These are phyloP conservation scores for Colletotrichum lentis DNA, from an alignment of 2,329 filamentous ascomycete genomes.

Conservation along the genomic window DNA sequence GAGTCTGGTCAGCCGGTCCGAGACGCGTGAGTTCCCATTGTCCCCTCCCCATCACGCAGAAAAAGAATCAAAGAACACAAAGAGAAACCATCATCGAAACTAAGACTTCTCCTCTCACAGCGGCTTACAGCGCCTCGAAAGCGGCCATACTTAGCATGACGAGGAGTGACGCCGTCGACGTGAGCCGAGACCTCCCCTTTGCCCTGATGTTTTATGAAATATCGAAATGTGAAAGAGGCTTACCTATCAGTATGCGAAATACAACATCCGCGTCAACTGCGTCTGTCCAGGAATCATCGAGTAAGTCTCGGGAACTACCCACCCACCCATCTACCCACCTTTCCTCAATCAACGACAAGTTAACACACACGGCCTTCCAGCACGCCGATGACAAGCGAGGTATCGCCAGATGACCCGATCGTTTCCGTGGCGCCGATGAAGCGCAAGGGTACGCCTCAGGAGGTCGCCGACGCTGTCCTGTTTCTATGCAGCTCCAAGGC, in stretches of 20 bases:
- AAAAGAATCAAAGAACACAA: too few species aligned
- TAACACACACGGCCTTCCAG: slow-evolving; percentile 26
- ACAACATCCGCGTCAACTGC: slow-evolving; percentile 56
- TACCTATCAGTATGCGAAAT: slow-evolving; percentile 50
- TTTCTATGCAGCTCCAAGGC: slow-evolving; percentile 56
- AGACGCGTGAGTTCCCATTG: slow-evolving; percentile 48
- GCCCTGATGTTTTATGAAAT: too few species aligned
- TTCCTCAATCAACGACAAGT: too few species aligned
- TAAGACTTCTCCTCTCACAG: slow-evolving; percentile 39
- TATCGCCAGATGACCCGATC: slow-evolving; percentile 46
- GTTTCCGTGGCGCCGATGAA: slow-evolving; percentile 49
- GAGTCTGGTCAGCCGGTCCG: slow-evolving; percentile 52
- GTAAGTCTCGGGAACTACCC: slow-evolving; percentile 39
- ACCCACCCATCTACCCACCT: neutral
- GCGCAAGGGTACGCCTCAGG: slow-evolving; percentile 54
- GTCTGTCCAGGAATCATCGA: slow-evolving; percentile 57
- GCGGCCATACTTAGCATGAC: slow-evolving; percentile 57
- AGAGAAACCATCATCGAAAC: too few species aligned
- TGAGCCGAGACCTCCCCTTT: slow-evolving; percentile 39
- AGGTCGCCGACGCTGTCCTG: slow-evolving; percentile 56
- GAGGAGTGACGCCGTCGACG: slow-evolving; percentile 57
- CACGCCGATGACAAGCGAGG: slow-evolving; percentile 54
- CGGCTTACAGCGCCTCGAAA: slow-evolving; percentile 56
- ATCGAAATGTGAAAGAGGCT: too few species aligned
- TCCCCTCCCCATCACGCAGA: neutral